These are phyloP conservation scores for Clonostachys rhizophaga DNA, from an alignment of 2,329 filamentous ascomycete genomes.

Conservation along the genomic window DNA sequence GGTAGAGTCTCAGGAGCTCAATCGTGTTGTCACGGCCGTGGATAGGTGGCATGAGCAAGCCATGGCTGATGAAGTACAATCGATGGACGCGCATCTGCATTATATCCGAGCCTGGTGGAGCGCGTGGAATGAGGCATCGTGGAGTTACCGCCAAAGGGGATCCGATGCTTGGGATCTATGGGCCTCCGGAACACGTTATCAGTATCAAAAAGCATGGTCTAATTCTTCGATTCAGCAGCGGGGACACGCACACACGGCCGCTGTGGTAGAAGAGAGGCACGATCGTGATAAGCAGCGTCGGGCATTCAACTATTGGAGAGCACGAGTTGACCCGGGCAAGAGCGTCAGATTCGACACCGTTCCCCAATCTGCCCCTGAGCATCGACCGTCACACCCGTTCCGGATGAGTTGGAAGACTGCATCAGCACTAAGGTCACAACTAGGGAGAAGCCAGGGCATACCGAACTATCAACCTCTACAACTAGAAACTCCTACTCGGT, in stretches of 20 bases:
- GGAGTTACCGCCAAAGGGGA: constrained; percentile 13
- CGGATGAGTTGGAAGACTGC: constrained; percentile 16
- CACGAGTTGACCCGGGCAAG: constrained; percentile 9
- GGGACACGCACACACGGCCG: constrained; percentile 29
- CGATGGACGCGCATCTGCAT: constrained; percentile 9
- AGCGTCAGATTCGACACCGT: constrained; percentile 1
- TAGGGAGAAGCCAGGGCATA: constrained; percentile 11
- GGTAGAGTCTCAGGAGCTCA: constrained; percentile 4
- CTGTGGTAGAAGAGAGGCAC: constrained; percentile 21
- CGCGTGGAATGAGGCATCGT: constrained; percentile 13
- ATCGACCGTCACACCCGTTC: constrained; percentile 3
- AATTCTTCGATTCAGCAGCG: constrained; percentile 26
- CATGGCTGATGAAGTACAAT: constrained; percentile 7
- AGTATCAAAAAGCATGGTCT: constrained; percentile 27
- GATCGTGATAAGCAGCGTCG: constrained; percentile 21
- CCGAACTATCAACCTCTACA: constrained; percentile 8
- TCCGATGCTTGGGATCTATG: constrained; percentile 21
- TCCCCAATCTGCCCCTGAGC: not conserved
- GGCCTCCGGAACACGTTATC: constrained; percentile 20
- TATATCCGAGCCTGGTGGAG: constrained; percentile 11
- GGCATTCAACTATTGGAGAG: constrained; percentile 22
- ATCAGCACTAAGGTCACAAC: constrained; percentile 13
- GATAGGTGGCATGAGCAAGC: constrained; percentile 13
- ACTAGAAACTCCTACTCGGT: constrained; percentile 39
- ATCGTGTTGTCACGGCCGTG: constrained; percentile 5